Evolutionary conservation across 257 asterid species (phyloP), one percentile per base, ranked within the genome.

Genomic region (Fraxinus excelsior): DNA sequence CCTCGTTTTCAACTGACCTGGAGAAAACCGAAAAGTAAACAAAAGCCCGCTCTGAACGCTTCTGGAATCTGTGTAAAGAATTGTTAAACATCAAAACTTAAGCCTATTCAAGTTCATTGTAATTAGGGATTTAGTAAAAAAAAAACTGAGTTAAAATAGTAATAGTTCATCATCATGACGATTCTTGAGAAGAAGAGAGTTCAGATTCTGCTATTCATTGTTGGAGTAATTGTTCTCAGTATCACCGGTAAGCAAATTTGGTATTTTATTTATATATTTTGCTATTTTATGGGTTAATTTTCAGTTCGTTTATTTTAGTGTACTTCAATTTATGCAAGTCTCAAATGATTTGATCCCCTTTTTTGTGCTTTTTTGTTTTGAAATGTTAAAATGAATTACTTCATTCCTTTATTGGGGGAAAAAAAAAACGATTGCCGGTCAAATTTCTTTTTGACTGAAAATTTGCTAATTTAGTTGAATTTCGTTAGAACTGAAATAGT

Each of bases 171-270:
- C 7, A 16, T 31, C 70, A 87, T 82, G 86, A 58, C 76, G 88
- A 78, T 91, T 83, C 83, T 89, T 79, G 82, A 70, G 91, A 92
- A 89, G 82, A 92, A 84, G 83, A 87, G 99, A 79, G 79, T 89
- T 82, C 97, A 90, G 40, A 76, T 91, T 74, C 81, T 90, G 69
- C 81, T 92, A 80, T 86, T 93, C 80, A 32, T 86, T 38, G 84
- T 85, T 51, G 97, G 91, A 77, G 28, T 91, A 78, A 71, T 87
- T 76, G 85, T 72, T 78, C 97, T 94, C 83, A 89, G 96, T 84
- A 79, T 90, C 82, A 80, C 94, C 28, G 99, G 99, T 94, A 85
- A 84, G 35, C 28, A 58, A 19, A 6, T 42, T 42, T 58, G 64
- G 8, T 28, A 44, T 72, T 42, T 38, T 5, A 14, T 69, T 11